These are phyloP conservation scores for Leonotis leonurus DNA, from an alignment of 257 asterid genomes.

Conservation along the genomic window DNA sequence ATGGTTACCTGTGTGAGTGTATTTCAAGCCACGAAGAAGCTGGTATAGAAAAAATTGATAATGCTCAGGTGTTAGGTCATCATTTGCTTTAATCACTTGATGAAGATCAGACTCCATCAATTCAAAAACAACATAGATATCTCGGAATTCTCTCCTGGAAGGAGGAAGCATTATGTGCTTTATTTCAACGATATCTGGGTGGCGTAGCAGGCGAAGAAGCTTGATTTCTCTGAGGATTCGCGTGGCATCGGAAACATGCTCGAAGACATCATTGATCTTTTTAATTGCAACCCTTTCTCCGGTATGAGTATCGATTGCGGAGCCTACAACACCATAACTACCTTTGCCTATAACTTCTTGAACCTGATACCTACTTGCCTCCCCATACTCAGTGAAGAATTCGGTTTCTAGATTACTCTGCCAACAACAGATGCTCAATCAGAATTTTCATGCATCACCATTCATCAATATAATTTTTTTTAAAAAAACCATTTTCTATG, in stretches of 20 bases:
- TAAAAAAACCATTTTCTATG: no score
- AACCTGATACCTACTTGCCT: constrained; percentile 83
- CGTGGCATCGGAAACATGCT: constrained; percentile 95
- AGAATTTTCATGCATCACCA: background rate
- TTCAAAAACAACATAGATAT: constrained; percentile 85
- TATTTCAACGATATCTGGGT: constrained; percentile 91
- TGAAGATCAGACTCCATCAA: constrained; percentile 98
- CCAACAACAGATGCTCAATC: constrained; percentile 17
- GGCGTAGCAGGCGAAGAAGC: constrained; percentile 85
- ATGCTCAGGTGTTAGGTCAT: constrained; percentile 88
- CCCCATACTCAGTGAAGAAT: constrained; percentile 94
- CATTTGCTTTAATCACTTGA: constrained; percentile 94
- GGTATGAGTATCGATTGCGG: constrained; percentile 78
- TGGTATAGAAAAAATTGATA: constrained; percentile 87
- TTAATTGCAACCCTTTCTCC: constrained; percentile 93
- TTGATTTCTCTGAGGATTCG: constrained; percentile 91
- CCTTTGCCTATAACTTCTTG: constrained; percentile 98
- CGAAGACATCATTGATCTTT: constrained; percentile 92
- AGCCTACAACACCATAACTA: constrained; percentile 93
- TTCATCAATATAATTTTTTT: no score
- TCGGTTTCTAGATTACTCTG: constrained; percentile 67
- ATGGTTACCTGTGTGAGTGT: constrained; percentile 66
- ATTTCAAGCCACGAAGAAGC: constrained; percentile 89
- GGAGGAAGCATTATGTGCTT: constrained; percentile 98
- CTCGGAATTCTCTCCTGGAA: constrained; percentile 84